phyloP scores from a whole-genome alignment of 1,284 basidiomycete species.

The Melanopsichium pennsylvanicum region DNA sequence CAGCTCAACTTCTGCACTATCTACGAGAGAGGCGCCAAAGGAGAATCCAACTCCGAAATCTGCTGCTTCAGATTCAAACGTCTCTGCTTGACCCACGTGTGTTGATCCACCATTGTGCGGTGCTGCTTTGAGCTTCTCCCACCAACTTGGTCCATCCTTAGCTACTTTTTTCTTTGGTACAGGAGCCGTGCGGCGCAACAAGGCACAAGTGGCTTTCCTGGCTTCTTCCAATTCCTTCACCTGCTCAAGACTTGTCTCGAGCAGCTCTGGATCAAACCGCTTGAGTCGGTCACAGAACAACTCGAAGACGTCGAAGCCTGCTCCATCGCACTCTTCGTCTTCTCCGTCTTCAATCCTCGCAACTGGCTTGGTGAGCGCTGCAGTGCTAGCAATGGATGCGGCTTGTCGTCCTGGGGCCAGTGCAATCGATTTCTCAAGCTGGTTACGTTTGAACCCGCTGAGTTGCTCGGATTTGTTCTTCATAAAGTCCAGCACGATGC shows the following conservation, averaged over 20 bases:
- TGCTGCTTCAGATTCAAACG: background rate
- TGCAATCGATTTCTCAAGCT: constrained; percentile 9
- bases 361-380: background rate
- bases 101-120: too few relatives aligned
- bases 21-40: constrained; percentile 8
- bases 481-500: constrained; percentile 67
- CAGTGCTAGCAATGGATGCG: constrained; percentile 5
- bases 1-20: constrained; percentile 13
- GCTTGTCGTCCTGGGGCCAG: constrained; percentile 19
- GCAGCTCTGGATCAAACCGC: constrained; percentile 31
- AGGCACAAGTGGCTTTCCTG: constrained; percentile 2
- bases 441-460: constrained; percentile 66
- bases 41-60: constrained; percentile 7
- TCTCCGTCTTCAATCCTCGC: constrained; percentile 25
- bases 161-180: constrained; percentile 1
- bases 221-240: constrained; percentile 24
- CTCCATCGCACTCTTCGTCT: constrained; percentile 45
- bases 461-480: constrained; percentile 67
- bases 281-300: constrained; percentile 45
- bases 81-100: too few relatives aligned
- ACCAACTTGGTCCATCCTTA: constrained; percentile 24
- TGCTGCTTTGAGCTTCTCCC: constrained; percentile 40
- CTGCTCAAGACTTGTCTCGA: constrained; percentile 26
- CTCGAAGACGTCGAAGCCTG: constrained; percentile 38
- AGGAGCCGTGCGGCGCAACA: constrained; percentile 4